phyloP scores from a whole-genome alignment of 2,329 filamentous ascomycete species.

The Sporothrix protearum region DNA sequence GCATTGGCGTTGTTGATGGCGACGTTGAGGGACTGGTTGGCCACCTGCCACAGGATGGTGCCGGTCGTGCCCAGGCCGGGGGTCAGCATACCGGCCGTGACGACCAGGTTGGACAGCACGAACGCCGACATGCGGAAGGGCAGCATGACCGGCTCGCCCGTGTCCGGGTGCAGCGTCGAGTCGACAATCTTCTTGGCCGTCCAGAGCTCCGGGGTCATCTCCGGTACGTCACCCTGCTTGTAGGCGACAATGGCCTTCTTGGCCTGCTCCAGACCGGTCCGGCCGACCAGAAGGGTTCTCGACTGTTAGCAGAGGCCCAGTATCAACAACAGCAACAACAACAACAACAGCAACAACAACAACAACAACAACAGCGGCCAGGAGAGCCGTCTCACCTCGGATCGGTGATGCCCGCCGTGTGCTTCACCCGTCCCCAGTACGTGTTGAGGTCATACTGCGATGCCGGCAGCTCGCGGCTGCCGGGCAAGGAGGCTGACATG shows the following conservation, averaged over 20 bases:
- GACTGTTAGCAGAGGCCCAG: background rate
- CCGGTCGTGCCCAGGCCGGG: conserved; percentile 79
- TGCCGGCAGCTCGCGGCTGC: conserved; percentile 74
- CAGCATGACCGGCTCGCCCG: conserved; percentile 83
- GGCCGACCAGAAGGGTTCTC: conserved; percentile 82
- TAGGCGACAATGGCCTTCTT: conserved; percentile 79
- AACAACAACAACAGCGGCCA: no score
- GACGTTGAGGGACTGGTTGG: conserved; percentile 97
- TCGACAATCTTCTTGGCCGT: conserved; percentile 95
- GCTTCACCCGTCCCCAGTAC: conserved; percentile 91
- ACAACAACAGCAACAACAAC: background rate
- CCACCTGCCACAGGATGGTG: conserved; percentile 89
- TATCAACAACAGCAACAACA: background rate
- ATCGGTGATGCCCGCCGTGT: conserved; percentile 86
- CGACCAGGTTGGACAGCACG: conserved; percentile 86
- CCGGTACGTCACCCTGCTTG: conserved; percentile 73
- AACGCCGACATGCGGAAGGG: conserved; percentile 98
- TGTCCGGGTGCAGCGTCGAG: conserved; percentile 94
- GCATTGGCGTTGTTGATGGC: conserved; percentile 97
- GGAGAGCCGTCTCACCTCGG: conserved; percentile 97
- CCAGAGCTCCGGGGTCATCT: conserved; percentile 92
- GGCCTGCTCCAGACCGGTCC: conserved; percentile 74
- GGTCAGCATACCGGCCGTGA: conserved; percentile 95
- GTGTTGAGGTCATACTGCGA: conserved; percentile 91
- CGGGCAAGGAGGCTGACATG: conserved; percentile 65